Conservation (phyloP, 805 yeast species). For the Saccharomycopsis schoenii region DNA sequence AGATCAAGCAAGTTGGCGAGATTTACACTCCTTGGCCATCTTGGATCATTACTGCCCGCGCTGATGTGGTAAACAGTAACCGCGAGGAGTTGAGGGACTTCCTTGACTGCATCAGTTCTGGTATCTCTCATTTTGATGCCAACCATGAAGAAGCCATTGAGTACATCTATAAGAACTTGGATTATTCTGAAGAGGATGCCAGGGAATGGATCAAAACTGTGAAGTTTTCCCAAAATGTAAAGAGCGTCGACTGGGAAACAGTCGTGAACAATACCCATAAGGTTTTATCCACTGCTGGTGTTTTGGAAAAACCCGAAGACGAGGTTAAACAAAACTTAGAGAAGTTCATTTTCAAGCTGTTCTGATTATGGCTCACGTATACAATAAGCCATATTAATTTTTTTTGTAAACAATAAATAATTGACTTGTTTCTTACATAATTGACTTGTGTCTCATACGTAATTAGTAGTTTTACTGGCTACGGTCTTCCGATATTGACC, state of each 20-base stretch:
- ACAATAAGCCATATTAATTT: too few species aligned
- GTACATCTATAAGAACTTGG: conserved; percentile 57
- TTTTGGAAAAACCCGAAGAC: conserved; percentile 29
- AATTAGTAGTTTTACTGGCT: too few species aligned
- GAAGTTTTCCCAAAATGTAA: conserved; percentile 39
- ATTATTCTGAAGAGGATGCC: conserved; percentile 72
- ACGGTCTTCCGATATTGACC: too few species aligned
- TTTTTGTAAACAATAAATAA: too few species aligned
- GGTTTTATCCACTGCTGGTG: conserved; percentile 57
- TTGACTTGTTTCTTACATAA: too few species aligned
- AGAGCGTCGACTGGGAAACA: conserved; percentile 37
- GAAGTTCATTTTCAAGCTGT: conserved; percentile 22
- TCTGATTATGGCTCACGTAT: background rate
- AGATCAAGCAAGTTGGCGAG: conserved; percentile 75
- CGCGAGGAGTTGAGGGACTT: conserved; percentile 30
- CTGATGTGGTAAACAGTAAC: conserved; percentile 28
- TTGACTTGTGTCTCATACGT: too few species aligned
- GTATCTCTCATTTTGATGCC: conserved; percentile 52
- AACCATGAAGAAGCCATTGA: conserved; percentile 57
- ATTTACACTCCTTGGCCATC: conserved; percentile 96
- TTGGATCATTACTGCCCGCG: conserved; percentile 65
- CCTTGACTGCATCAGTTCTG: conserved; percentile 48
- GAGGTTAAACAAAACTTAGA: conserved; percentile 24
- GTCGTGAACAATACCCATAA: conserved; percentile 46
- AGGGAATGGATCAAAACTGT: conserved; percentile 76